Base-by-base conservation (phyloP, 257 asterid species). In the Solanum tarapatanum region DNA sequence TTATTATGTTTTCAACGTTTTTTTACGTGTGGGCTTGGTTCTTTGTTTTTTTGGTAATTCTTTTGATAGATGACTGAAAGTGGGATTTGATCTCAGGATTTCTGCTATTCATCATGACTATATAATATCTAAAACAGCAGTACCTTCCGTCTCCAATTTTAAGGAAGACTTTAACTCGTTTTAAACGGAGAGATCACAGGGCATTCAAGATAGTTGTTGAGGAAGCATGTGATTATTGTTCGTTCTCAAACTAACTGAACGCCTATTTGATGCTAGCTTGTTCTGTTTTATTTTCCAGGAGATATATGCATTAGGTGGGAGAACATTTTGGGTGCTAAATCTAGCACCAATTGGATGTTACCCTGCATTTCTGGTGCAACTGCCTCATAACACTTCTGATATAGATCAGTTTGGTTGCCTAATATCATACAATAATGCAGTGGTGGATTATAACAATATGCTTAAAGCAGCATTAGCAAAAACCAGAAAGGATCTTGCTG, bases 311-410 rank as follows among this genome's bases (percentile, higher is more conserved):
- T 62, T 91, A 14, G 98, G 98, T 28, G 98, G 96, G 21, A 89
- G 95, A 48, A 90, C 94, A 9, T 91, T 95, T 84, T 75, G 93
- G 83, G 95, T 95, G n/a, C 90, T 92, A 26, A 94, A 93, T 84
- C 85, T 93, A 11, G 94, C 92, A n/a, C 98, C 98, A 4, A 30
- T 95, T 28, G 96, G 98, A 17, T 95, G 97, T 35, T 92, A 93
- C 86, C 94, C 95, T 12, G 87, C 95, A 10, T 87, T 86, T 70
- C 55, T 94, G 51, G 89, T 89, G 83, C 91, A 91, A 87, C 90
- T 94, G 45, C 93, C 95, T 43, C 98, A 94, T 83, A 79, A 91
- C 30, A 62, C 48, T 73, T 91, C 95, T 12, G 98, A 94, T 58
- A 21, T 93, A 3, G 97, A 95, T 86, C 87, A 82, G 24, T 86